Percentiles rank a stretch among this genome's conserved stretches.
Conservation (phyloP, 257 asterid genomes). For the Solanum habrochaites region DNA sequence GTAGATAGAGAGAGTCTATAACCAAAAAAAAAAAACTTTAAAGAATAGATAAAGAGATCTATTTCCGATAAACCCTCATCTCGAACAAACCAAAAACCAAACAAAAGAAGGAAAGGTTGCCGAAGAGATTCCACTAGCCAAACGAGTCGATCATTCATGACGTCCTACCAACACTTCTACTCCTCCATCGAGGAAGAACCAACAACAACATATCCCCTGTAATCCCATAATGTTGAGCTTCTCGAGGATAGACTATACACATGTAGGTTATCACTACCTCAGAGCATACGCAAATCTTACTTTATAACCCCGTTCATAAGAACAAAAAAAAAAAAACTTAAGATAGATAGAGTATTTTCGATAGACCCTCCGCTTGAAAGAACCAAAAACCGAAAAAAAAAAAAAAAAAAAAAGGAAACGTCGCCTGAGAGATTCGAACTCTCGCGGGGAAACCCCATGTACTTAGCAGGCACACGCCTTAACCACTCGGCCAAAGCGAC, state of each 20-base stretch:
- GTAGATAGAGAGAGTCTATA: too few species aligned
- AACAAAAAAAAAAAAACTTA: too few species aligned
- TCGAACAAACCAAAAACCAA: neutral
- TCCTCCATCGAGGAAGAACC: neutral
- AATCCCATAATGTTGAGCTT: too few species aligned
- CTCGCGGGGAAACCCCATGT: slow-evolving; percentile 99
- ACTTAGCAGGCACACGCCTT: slow-evolving; percentile 50
- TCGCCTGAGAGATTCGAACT: slow-evolving; percentile 99
- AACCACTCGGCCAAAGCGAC: slow-evolving; percentile 90
- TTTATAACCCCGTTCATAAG: too few species aligned
- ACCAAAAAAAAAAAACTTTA: too few species aligned
- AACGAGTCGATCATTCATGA: neutral
- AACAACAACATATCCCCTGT: neutral
- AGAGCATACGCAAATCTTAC: too few species aligned
- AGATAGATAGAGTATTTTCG: too few species aligned
- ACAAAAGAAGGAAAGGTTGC: slow-evolving; percentile 32
- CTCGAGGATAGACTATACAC: neutral
- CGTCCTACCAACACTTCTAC: neutral
- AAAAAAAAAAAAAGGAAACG: slow-evolving; percentile 6
- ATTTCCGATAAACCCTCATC: too few species aligned
- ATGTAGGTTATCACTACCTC: neutral
- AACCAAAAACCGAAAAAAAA: neutral
- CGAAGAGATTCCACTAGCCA: neutral
- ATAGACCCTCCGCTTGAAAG: neutral
- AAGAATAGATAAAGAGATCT: too few species aligned